Conservation (phyloP, 495 filamentous ascomycete species). For the Cryomyces minteri region DNA sequence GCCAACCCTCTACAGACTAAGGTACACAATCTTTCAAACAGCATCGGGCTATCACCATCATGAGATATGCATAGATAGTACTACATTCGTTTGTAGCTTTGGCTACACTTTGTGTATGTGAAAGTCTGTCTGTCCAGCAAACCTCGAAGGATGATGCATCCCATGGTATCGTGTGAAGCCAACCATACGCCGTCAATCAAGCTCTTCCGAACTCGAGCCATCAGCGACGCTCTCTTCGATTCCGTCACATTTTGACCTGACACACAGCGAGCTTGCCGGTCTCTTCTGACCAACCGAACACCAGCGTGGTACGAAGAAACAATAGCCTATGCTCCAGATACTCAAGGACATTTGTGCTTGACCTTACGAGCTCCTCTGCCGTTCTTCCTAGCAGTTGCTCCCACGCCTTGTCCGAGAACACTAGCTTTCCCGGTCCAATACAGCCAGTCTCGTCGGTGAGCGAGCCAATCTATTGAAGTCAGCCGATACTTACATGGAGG, state of each 20-base stretch:
- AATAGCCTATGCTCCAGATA: slow-evolving; percentile 29
- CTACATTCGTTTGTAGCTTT: no score
- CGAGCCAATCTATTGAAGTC: slow-evolving; percentile 19
- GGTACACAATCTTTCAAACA: no score
- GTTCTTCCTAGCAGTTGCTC: slow-evolving; percentile 29
- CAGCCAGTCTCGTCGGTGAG: slow-evolving; percentile 37
- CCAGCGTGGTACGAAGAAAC: slow-evolving; percentile 31
- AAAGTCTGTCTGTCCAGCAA: no score
- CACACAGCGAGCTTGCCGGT: slow-evolving; percentile 3
- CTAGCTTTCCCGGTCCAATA: slow-evolving; percentile 27
- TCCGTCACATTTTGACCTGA: neutral
- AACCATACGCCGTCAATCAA: no score
- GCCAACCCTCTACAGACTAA: no score
- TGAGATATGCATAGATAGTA: no score
- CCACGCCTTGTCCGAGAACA: slow-evolving; percentile 35
- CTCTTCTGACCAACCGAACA: slow-evolving; percentile 26
- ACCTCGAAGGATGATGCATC: no score
- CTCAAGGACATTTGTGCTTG: slow-evolving; percentile 16
- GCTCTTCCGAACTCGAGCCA: no score
- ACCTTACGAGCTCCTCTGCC: slow-evolving; percentile 14
- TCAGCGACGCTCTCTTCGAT: no score
- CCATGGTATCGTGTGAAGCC: no score
- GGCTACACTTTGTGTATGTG: no score
- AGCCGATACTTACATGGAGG: neutral
- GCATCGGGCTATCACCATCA: no score